Conservation (phyloP, 2,329 filamentous ascomycete species). For the Cladosporium austrohemisphaericum region DNA sequence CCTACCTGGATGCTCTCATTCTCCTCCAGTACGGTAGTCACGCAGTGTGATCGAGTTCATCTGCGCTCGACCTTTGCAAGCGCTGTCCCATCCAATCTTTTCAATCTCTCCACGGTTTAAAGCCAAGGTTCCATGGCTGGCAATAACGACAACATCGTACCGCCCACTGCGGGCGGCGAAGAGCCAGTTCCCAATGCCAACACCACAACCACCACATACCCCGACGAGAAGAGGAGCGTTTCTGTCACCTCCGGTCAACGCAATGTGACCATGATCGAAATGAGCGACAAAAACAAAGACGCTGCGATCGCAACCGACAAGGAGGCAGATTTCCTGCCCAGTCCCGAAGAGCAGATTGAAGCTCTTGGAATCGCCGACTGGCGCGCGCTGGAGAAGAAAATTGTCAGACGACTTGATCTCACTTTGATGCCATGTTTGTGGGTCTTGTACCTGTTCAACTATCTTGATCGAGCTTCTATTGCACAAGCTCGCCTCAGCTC, state of each 20-base stretch:
- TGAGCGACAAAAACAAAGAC: not conserved
- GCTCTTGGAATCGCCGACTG: constrained; percentile 8
- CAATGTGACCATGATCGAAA: not conserved
- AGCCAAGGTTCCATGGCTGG: not conserved
- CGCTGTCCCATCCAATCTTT: no score
- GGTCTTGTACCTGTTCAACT: constrained; percentile 29
- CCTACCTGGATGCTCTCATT: no score
- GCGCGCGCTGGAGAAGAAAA: constrained; percentile 22
- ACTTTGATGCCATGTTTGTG: constrained; percentile 21
- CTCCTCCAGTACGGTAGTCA: no score
- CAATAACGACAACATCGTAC: not conserved
- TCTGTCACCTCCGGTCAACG: not conserved
- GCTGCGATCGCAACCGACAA: not conserved
- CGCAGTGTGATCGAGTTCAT: no score
- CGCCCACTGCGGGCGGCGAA: not conserved
- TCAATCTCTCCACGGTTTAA: no score
- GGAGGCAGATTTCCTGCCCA: constrained; percentile 22
- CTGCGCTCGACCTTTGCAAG: no score
- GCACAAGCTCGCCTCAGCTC: constrained; percentile 29
- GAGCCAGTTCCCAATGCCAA: no score
- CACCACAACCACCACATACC: not conserved
- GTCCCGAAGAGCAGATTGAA: constrained; percentile 28
- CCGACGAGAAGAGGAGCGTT: not conserved
- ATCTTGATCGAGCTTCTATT: constrained; percentile 23
- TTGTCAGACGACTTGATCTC: constrained; percentile 17